phyloP scores from a whole-genome alignment of 75 land plant genomes.

The Gnetum montanum region DNA sequence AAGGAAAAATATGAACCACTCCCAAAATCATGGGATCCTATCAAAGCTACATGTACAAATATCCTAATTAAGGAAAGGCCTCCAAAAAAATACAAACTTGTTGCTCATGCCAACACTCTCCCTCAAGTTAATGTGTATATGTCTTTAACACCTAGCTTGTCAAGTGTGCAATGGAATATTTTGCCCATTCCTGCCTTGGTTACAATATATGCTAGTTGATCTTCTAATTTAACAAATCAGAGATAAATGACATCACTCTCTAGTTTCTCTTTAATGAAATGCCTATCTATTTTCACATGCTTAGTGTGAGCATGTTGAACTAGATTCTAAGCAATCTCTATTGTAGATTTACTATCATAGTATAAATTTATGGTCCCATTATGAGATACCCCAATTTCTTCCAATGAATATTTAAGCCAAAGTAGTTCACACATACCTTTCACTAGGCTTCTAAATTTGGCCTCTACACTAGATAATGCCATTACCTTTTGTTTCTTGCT shows the following conservation, averaged over 20 bases:
- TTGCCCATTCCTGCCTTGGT: not conserved
- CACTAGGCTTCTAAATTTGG: conserved; percentile 18
- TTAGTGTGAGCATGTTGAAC: not conserved
- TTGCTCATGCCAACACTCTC: not conserved
- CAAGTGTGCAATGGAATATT: not conserved
- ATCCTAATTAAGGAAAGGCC: no score
- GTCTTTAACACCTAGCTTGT: not conserved
- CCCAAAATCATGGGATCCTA: no score
- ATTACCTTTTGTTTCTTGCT: conserved; percentile 21
- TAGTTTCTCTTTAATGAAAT: not conserved
- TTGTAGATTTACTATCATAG: conserved; percentile 10
- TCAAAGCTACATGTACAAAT: no score
- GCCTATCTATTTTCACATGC: not conserved
- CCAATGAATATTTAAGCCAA: conserved; percentile 7
- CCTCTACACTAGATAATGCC: conserved; percentile 20
- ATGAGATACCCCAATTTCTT: not conserved
- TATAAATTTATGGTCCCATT: not conserved
- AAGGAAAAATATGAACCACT: no score
- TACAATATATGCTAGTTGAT: not conserved
- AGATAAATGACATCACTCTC: not conserved
- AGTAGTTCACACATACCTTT: conserved; percentile 1
- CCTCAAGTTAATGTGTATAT: not conserved
- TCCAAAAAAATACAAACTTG: no score
- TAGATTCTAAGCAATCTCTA: conserved; percentile 5
- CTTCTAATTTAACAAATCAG: not conserved